Evolutionary conservation across 495 filamentous ascomycete genomes (phyloP).

Genomic region (Xylaria longipes): DNA sequence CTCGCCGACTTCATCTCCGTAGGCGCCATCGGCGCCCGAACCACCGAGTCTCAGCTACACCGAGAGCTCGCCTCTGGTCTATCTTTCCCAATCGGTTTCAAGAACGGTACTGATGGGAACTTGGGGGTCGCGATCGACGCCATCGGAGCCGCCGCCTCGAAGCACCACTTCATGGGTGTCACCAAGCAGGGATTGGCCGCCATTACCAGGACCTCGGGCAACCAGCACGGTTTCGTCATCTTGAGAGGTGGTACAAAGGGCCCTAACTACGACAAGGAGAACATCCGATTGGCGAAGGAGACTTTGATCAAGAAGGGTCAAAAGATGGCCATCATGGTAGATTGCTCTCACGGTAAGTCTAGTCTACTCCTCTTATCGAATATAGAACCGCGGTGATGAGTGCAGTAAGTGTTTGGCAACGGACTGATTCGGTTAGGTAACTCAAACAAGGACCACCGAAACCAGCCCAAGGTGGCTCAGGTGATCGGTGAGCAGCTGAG

Average conservation of each 20-base stretch:
- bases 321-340: constrained; percentile 92
- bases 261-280: constrained; percentile 92
- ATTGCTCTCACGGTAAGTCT: constrained; percentile 90
- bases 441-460: constrained; percentile 77
- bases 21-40: constrained; percentile 93
- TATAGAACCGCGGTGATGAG: neutral
- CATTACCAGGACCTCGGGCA: constrained; percentile 90
- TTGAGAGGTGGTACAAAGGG: constrained; percentile 88
- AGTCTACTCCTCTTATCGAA: neutral
- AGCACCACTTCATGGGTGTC: constrained; percentile 98
- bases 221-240: constrained; percentile 97
- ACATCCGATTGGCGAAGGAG: constrained; percentile 78
- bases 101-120: constrained; percentile 98
- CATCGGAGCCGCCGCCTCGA: constrained; percentile 86
- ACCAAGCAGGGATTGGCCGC: constrained; percentile 98
- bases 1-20: constrained; percentile 94
- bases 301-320: constrained; percentile 84
- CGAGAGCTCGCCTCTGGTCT: constrained; percentile 95
- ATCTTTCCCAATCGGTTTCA: constrained; percentile 98
- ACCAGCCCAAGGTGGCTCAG: constrained; percentile 92
- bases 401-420: neutral
- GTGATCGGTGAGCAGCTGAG: constrained; percentile 83
- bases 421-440: constrained; percentile 58
- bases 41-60: constrained; percentile 96
- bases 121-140: constrained; percentile 95